Evolutionary conservation across 768 basidiomycete genomes (phyloP).

Genomic region (Tephrocybe sp.): DNA sequence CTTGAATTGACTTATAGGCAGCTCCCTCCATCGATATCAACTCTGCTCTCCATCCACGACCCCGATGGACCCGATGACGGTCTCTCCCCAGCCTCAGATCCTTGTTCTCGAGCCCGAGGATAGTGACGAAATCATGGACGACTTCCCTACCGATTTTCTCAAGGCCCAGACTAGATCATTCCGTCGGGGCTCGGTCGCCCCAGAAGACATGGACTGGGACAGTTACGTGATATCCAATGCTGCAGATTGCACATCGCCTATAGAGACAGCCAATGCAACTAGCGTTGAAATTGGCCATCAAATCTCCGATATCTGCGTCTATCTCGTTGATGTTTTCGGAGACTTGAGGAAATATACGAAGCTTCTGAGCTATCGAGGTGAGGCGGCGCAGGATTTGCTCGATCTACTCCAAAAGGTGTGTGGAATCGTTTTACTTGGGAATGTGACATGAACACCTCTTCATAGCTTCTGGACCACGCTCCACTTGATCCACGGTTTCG

Average conservation of each 20-base stretch:
- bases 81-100: not conserved
- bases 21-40: not conserved
- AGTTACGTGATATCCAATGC: slow-evolving; percentile 9
- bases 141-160: slow-evolving; percentile 1
- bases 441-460: slow-evolving; percentile 2
- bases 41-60: not conserved
- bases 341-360: slow-evolving; percentile 17
- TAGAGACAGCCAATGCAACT: not conserved
- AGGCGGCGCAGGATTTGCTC: slow-evolving; percentile 20
- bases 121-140: slow-evolving; percentile 2
- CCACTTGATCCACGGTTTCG: slow-evolving; percentile 12
- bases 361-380: slow-evolving; percentile 17
- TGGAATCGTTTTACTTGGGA: not conserved
- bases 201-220: slow-evolving; percentile 6
- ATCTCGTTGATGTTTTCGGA: slow-evolving; percentile 15
- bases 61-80: not conserved
- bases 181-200: not conserved
- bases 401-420: slow-evolving; percentile 27
- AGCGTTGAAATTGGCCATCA: not conserved
- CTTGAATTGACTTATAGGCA: not conserved
- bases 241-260: not conserved
- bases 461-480: slow-evolving; percentile 19
- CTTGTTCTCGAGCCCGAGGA: not conserved
- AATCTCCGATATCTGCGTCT: slow-evolving; percentile 13
- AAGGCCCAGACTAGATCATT: slow-evolving; percentile 3